These are phyloP conservation scores for Cladosporium sp. DNA, from an alignment of 2,329 filamentous ascomycete species.

Conservation along the genomic window DNA sequence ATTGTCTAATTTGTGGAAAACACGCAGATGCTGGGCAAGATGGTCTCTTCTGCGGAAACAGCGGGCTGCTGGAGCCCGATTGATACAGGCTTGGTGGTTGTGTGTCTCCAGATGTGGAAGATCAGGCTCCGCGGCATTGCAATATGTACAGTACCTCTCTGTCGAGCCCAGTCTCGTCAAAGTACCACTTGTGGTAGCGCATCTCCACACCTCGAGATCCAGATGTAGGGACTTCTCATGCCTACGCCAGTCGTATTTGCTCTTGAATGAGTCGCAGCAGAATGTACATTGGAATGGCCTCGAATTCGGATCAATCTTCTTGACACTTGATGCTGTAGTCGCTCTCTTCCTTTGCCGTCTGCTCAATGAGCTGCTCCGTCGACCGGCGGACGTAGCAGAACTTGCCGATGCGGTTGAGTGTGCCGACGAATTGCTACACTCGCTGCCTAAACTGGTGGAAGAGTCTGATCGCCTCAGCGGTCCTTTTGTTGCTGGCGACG, in stretches of 20 bases:
- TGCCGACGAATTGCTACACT: slow-evolving; percentile 4
- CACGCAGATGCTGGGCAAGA: slow-evolving; percentile 7
- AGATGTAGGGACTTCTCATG: slow-evolving; percentile 12
- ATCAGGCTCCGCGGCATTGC: not conserved
- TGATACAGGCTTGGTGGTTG: not conserved
- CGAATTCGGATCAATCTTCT: not conserved
- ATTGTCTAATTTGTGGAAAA: slow-evolving; percentile 1
- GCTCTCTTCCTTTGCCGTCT: not conserved
- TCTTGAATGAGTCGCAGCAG: slow-evolving; percentile 11
- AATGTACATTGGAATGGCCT: slow-evolving; percentile 10
- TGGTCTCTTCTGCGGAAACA: slow-evolving; percentile 7
- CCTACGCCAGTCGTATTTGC: slow-evolving; percentile 12
- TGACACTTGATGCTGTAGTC: not conserved
- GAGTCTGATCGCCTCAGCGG: not conserved
- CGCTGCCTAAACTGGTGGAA: not conserved
- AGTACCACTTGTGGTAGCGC: not conserved
- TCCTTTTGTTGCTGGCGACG: not conserved
- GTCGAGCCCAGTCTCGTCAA: not conserved
- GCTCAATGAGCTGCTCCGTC: not conserved
- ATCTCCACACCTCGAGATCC: slow-evolving; percentile 3
- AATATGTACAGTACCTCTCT: not conserved
- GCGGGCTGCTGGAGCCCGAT: not conserved
- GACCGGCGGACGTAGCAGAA: not conserved
- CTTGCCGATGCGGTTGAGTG: slow-evolving; percentile 9
- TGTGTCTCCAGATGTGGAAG: not conserved